Base-by-base conservation (phyloP, 2,329 filamentous ascomycete genomes). In the Pseudocercospora ulei region DNA sequence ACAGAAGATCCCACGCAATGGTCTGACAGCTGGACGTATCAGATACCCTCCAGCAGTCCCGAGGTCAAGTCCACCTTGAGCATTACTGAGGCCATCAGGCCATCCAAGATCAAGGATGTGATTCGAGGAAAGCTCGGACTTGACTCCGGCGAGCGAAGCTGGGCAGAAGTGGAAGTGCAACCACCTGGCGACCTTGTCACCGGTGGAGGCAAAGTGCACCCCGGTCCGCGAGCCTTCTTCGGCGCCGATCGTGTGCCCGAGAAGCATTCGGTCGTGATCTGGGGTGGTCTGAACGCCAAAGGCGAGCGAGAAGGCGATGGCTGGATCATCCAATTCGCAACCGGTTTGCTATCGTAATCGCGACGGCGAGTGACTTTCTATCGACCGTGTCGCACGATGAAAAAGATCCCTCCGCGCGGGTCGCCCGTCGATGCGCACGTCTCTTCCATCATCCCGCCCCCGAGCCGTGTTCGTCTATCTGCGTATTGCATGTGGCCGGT, bases 11-110 rank as follows among this genome's bases (percentile, higher is more conserved):
- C 47, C 40, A 44, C 44, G n/a, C 42, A 47, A 47, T 64, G 62
- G 54, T 62, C 58, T 38, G 64, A 66, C 40, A 57, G 63, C n/a
- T 66, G 64, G 65, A 61, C 57, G 0, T 57, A 65, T n/a, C 65
- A 68, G 39, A 56, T 66, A 4, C 62, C 60, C 1, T 65, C 63
- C 3, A 59, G 41, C 34, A 43, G 40, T 7, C 51, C 55, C 3
- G 53, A 51, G 34, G 46, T 47, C 20, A 53, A 54, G 39, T 33
- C 41, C n/a, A 54, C 52, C 3, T 36, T 47, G 3, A 53, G 43
- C 33, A 41, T 56, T 18, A 45, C 49, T 6, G 54, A 56, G 24
- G 47, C 50, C 1, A 55, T 63, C 40, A 63, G 63, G 34, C 62
- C 63, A n/a, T 62, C 65, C 1, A 61, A 60, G 37, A 60, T 66